Evolutionary conservation across 2,329 filamentous ascomycete species (phyloP).

Genomic region (Penicillium rolfsii): DNA sequence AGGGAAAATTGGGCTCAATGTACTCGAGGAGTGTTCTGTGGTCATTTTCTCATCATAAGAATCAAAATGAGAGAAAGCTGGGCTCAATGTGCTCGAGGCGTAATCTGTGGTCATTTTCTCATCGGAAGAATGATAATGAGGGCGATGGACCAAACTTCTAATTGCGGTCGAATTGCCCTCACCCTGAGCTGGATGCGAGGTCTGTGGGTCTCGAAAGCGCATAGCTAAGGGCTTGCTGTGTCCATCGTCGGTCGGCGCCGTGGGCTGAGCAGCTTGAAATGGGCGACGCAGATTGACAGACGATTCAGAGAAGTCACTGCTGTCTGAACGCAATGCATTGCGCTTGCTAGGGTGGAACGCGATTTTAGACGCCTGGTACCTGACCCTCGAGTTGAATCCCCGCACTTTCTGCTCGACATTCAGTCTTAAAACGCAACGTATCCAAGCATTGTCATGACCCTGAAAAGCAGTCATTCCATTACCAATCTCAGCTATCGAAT

Average conservation of each 20-base stretch:
- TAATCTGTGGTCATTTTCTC: neutral
- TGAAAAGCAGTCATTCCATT: conserved; percentile 16
- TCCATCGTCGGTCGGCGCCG: neutral
- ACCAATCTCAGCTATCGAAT: conserved; percentile 20
- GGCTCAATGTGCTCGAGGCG: neutral
- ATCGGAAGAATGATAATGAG: neutral
- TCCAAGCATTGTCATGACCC: conserved; percentile 13
- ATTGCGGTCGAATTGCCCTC: neutral
- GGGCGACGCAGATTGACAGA: neutral
- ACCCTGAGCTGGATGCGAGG: neutral
- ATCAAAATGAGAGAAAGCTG: neutral
- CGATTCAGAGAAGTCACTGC: neutral
- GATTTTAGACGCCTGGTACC: neutral
- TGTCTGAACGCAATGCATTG: neutral
- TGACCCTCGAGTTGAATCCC: conserved; percentile 9
- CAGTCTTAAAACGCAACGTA: neutral
- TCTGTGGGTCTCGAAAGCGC: neutral
- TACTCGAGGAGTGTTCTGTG: neutral
- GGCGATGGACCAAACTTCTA: neutral
- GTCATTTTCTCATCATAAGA: neutral
- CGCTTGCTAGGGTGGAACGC: neutral
- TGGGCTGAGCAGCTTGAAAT: neutral
- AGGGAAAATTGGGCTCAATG: neutral
- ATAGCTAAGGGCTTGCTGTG: neutral
- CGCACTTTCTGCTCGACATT: neutral